These are phyloP conservation scores for Trypanosoma rangeli DNA, from an alignment of 208 protist species.

Conservation along the genomic window DNA sequence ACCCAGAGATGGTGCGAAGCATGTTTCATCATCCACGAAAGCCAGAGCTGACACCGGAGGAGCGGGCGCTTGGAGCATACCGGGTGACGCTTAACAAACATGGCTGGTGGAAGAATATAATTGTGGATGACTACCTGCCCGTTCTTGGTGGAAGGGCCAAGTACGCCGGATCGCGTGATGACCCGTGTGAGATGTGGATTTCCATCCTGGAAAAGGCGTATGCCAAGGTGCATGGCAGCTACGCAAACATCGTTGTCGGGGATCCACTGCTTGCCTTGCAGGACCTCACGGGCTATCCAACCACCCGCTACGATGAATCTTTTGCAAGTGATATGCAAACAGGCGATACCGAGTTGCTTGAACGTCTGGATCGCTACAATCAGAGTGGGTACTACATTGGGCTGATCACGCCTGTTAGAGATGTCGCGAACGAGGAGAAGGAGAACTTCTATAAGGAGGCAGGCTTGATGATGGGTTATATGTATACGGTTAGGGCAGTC, in stretches of 20 bases:
- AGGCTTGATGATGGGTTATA: constrained; percentile 25
- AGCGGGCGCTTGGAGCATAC: constrained; percentile 57
- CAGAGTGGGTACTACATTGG: constrained; percentile 26
- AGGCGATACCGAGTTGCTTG: constrained; percentile 20
- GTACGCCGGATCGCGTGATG: constrained; percentile 45
- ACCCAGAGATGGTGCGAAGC: constrained; percentile 37
- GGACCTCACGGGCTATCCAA: constrained; percentile 55
- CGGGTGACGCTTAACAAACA: constrained; percentile 69
- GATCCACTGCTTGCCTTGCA: constrained; percentile 60
- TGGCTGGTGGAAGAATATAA: constrained; percentile 73
- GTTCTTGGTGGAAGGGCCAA: constrained; percentile 36
- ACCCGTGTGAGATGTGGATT: constrained; percentile 80
- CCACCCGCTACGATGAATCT: constrained; percentile 29
- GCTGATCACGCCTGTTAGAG: constrained; percentile 29
- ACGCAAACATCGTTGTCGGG: constrained; percentile 62
- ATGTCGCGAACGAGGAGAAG: neutral
- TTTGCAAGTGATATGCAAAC: constrained; percentile 15
- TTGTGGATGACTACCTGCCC: constrained; percentile 84
- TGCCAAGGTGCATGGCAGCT: constrained; percentile 83
- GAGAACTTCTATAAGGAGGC: constrained; percentile 25
- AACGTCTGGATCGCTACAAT: constrained; percentile 27
- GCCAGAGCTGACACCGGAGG: constrained; percentile 32
- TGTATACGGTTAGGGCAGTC: constrained; percentile 26
- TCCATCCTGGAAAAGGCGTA: constrained; percentile 88
- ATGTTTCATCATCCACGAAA: constrained; percentile 67